A percentile compares a stretch with the other conserved stretches of the same genome.
Conservation (phyloP, 2,329 filamentous ascomycete genomes). For the Dactylella cylindrospora region DNA sequence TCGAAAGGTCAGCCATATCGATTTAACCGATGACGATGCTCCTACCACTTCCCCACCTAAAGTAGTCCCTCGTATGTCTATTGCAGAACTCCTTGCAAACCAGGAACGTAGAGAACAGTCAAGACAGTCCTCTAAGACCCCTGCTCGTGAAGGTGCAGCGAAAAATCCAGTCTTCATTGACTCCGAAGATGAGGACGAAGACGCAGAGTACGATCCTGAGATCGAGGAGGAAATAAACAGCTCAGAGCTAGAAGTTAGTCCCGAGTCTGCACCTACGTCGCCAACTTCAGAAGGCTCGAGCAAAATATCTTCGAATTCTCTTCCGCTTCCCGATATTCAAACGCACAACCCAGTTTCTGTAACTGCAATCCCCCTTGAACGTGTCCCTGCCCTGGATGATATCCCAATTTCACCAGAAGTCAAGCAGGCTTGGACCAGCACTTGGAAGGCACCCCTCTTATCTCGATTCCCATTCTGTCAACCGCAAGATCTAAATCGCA, state of each 20-base stretch:
- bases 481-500: neutral
- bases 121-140: constrained; percentile 18
- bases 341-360: neutral
- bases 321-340: constrained; percentile 28
- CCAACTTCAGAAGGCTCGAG: constrained; percentile 10
- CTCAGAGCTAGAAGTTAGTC: constrained; percentile 5
- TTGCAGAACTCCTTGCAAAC: constrained; percentile 29
- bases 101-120: constrained; percentile 24
- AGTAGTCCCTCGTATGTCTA: constrained; percentile 25
- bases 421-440: constrained; percentile 31
- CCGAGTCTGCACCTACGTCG: constrained; percentile 19
- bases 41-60: constrained; percentile 7
- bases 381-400: constrained; percentile 20
- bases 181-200: constrained; percentile 29
- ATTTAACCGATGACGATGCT: constrained; percentile 14
- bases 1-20: constrained; percentile 13
- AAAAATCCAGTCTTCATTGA: constrained; percentile 3
- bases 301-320: constrained; percentile 3
- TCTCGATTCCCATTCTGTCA: constrained; percentile 15
- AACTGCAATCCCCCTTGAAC: constrained; percentile 1
- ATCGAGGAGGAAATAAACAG: constrained; percentile 13
- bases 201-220: constrained; percentile 11
- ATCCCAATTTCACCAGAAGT: constrained; percentile 32
- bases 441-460: constrained; percentile 24
- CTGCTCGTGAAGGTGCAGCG: constrained; percentile 8